Evolutionary conservation across 2,329 filamentous ascomycete species (phyloP).

Genomic region (Fusarium sp.): DNA sequence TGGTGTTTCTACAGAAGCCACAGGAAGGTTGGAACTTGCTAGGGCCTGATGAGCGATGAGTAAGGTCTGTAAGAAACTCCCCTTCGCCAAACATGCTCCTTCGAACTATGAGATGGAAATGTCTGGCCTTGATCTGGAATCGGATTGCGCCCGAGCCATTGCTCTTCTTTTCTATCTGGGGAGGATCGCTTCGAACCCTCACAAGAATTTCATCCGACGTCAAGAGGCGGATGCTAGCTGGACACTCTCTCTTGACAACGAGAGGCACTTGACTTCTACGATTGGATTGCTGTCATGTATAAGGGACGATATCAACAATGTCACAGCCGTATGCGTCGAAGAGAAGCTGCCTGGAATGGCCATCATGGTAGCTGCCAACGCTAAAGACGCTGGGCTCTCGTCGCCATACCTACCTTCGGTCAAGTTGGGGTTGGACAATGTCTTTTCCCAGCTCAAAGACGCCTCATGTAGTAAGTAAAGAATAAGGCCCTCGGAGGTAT

Average conservation of each 20-base stretch:
- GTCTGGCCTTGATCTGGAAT: background rate
- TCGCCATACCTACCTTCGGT: constrained; percentile 26
- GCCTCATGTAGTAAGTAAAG: background rate
- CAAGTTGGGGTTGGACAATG: constrained; percentile 25
- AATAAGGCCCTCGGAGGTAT: fast-evolving
- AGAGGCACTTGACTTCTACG: constrained; percentile 23
- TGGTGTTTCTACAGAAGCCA: background rate
- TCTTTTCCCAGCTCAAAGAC: constrained; percentile 21
- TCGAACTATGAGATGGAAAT: background rate
- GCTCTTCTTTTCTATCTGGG: constrained; percentile 31
- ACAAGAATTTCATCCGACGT: background rate
- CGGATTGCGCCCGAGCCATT: constrained; percentile 20
- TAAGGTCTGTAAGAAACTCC: background rate
- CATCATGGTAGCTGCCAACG: constrained; percentile 39
- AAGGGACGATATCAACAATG: constrained; percentile 3
- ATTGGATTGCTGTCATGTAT: constrained; percentile 40
- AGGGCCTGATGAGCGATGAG: background rate
- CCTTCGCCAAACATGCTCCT: background rate
- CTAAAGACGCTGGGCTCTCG: background rate
- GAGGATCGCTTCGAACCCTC: background rate
- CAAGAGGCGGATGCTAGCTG: background rate
- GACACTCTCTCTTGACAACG: constrained; percentile 18
- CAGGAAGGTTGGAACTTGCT: background rate
- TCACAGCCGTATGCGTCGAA: constrained; percentile 37
- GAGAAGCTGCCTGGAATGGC: constrained; percentile 10